Evolutionary conservation across 257 asterid species (phyloP), one percentile per base, ranked within the genome.

Genomic region (Anisodus acutangulus): DNA sequence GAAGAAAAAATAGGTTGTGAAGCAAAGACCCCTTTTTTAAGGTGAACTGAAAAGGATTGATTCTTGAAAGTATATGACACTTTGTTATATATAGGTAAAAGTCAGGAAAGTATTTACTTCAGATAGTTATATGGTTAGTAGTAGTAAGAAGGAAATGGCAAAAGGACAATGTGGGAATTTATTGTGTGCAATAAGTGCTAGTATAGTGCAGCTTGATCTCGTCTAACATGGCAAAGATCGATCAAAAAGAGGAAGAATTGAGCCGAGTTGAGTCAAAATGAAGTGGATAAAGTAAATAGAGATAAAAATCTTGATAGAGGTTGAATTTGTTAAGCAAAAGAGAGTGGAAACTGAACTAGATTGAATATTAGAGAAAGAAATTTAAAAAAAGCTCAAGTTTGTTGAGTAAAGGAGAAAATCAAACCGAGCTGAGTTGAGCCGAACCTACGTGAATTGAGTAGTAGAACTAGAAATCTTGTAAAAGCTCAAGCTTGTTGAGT

Each of bases 121-220:
- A 26, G 8, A 53, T 74, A 2, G 72, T 66, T 66, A 31, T 66
- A 37, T 76, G 45, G 63, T 51, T 76, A 76, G 81, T 49, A 67
- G 74, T 15, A 68, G 78, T 37, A 51, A 51, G 31, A 22, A 74
- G 45, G 22, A 74, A 76, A 76, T 53, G 63, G 59, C 53, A 53
- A 51, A 76, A 76, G 47, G 64, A 76, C 81, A 76, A 53, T 53
- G 26, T 2, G 41, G 47, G 64, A 26, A 76, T 76, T 76, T 22
- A 76, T 26, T 76, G 12, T 49, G 1, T 4, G 26, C 6, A 59
- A 59, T 58, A 58, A 58, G 63, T 58, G 63, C 63, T 31, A 31
- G 35, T 31, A 31, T 31, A 31, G 35, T 31, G 35, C 35, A 31
- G 35, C 35, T 31, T 31, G 35, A 31, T 31, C 35, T 31, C 35